Base-by-base conservation (phyloP, 2,329 filamentous ascomycete genomes). In the Fusarium tricinctum region DNA sequence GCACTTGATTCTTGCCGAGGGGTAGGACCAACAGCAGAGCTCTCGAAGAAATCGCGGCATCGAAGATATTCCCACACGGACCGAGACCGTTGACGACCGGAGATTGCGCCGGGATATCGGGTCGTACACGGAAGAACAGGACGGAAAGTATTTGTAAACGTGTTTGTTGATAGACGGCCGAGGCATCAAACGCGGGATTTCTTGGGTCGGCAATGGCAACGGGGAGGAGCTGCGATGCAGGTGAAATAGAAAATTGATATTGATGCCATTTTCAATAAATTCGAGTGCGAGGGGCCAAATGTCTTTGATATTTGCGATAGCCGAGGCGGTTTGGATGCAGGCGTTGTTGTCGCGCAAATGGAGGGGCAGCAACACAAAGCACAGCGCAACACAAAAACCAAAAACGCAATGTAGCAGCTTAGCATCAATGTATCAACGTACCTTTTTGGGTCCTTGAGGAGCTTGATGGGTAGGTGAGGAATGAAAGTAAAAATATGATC, bases 41-140 rank as follows among this genome's bases (percentile, higher is more conserved):
- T 53, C 20, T 49, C 15, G 23, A 42, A n/a, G 20, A 42, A 30
- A 52, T 46, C 28, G 39, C 30, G 46, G 47, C 22, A 46, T 42
- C 26, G 5, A 57, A 22, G 22, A 22, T 39, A 48, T 62, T 30
- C 10, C 6, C 5, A 39, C 48, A 65, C 38, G 32, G 43, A 30
- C 17, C 40, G 43, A 42, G 47, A 19, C 54, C 55, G 47, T 71
- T 59, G 32, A 26, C 19, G 15, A 13, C 33, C 51, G 56, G 63
- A 40, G 19, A 40, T 48, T 57, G 51, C 49, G 53, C 61, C 66
- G 62, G 40, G 33, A 47, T 51, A 20, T 69, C 72, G 64, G 66
- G 72, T 74, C 66, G 70, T 64, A 74, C 72, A 73, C 66, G 64
- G 62, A 64, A 39, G 44, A 28, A 48, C 57, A 23, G 45, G 46